Base-by-base conservation (phyloP, 345 rosid genomes). In the Pistacia atlantica region DNA sequence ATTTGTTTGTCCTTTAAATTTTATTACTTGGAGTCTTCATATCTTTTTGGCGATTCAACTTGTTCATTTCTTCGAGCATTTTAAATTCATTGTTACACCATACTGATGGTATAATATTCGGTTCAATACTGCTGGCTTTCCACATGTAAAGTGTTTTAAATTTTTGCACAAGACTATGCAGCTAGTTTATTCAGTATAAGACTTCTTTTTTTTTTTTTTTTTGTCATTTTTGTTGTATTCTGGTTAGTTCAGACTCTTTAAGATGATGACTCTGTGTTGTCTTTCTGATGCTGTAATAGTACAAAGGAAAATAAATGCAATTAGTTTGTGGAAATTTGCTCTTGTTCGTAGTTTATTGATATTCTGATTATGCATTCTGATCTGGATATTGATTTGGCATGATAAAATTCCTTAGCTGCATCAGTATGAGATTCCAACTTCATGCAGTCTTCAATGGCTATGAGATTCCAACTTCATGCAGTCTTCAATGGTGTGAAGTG, bases 1-100 rank as follows among this genome's bases (percentile, higher is more conserved):
- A 65, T 25, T 56, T 48, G 38, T 38, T 51, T 61, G 25, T 65
- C 17, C 75, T 62, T 63, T 37, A 46, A 62, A 69, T 58, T 69
- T 25, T 5, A 20, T 25, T 60, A 22, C 14, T 52, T 8, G 51
- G 58, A 5, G 1, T 49, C 48, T 16, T 56, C 22, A 14, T 5
- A 55, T 38, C 33, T 2, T 71, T 71, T 57, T 28, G 13, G 54
- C 12, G 2, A 49, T 58, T 38, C 45, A 16, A 10, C 22, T 59
- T 22, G 20, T 13, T 37, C 65, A 25, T 72, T 59, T 72, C 18
- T 16, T 59, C 56, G 1, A 46, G 66, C 25, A 71, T 20, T 52
- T 38, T 71, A 45, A 59, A 72, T 14, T 25, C 65, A 8, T 22
- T 14, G 58, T 42, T 14, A 42, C 55, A 22, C 52, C 12, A 37